Base-by-base conservation (phyloP, 371 early-diverging fungal species). In the Zopfochytrium polystomum region DNA sequence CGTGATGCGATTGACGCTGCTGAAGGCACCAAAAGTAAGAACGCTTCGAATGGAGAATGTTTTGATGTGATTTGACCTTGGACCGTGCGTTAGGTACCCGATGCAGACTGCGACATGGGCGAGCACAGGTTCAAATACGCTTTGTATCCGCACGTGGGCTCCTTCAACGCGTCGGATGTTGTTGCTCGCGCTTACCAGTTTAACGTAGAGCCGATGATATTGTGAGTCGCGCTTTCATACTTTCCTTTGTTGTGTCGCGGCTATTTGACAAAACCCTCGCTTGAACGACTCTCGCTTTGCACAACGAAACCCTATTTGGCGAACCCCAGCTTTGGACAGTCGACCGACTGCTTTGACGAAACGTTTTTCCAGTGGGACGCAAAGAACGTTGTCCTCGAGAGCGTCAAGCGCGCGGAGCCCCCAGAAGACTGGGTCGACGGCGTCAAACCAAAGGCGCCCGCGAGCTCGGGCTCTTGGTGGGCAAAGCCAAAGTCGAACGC, bases 101-200 rank as follows among this genome's bases (percentile, higher is more conserved):
- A 50, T 38, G 38, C 30, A 18, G 49, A 49, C 2, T n/a, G 49
- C 4, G 61, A 60, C 50, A 51, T 62, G 32, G 58, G 60, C 26
- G 18, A 29, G 13, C 74, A 73, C 52, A 47, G 26, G 15, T 92
- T 98, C 82, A 83, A 82, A 43, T 98, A 91, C 68, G 96, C 94
- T 0, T 66, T 96, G 13, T 90, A 87, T 58, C 95, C 96, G 6
- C 96, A 98, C 74, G 62, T 70, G 35, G 88, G 90, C 0, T 67
- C 85, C 13, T 96, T 91, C 65, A 60, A 71, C 38, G 86, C 87
- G 52, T 85, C 89, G 1, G 72, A 87, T 50, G 92, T 95, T 0
- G 92, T 94, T 26, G 85, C 82, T 26, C 79, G 86, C 50, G 95
- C 71, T 0, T 87, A 91, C 51, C 84, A 91, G 59, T 94, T 92